phyloP scores from a whole-genome alignment of 2,329 filamentous ascomycete genomes.

The Didymella arachidicola region DNA sequence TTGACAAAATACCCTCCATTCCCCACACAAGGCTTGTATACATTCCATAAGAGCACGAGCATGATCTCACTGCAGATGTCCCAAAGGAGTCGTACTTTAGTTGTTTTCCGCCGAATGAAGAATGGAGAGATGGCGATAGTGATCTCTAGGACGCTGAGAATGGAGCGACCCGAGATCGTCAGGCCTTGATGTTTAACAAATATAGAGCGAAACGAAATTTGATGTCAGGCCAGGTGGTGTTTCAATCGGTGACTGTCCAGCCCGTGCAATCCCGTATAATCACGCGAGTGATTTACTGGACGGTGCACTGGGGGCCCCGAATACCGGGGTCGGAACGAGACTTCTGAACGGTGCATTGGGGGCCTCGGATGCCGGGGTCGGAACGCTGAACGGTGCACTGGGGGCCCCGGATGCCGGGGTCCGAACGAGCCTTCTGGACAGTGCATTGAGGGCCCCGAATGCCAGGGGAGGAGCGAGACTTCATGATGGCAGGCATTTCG shows the following conservation, averaged over 20 bases:
- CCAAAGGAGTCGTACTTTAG: not conserved
- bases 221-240: not conserved
- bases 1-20: not conserved
- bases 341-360: not conserved
- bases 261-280: not conserved
- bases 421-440: slow-evolving; percentile 12
- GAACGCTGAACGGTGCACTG: slow-evolving; percentile 20
- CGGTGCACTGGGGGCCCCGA: slow-evolving; percentile 5
- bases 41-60: not conserved
- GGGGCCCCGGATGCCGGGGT: not conserved
- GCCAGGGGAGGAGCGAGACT: not conserved
- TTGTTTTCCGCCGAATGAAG: not conserved
- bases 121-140: not conserved
- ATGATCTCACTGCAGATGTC: slow-evolving; percentile 1
- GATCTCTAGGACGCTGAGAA: not conserved
- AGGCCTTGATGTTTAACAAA: not conserved
- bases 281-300: slow-evolving; percentile 9
- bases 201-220: slow-evolving; percentile 15
- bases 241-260: slow-evolving; percentile 4
- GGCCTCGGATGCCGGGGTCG: not conserved
- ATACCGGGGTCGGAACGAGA: not conserved
- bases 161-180: not conserved
- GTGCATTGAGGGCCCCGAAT: slow-evolving; percentile 17
- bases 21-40: not conserved
- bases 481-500: slow-evolving; percentile 6